Conservation (phyloP, 805 yeast genomes). For the Kuraishia borneana region DNA sequence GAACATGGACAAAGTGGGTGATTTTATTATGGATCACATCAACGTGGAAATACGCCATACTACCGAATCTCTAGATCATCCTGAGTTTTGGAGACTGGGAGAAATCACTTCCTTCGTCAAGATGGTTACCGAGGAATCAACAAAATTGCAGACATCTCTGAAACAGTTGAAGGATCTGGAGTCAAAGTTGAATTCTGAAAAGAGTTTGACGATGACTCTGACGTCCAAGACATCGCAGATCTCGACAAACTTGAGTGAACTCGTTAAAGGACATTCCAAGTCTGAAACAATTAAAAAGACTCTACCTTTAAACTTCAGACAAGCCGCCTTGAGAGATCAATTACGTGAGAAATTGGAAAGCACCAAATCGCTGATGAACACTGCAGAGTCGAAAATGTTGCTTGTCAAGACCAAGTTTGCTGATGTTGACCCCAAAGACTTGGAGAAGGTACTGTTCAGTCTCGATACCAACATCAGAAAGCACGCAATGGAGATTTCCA, state of each 20-base stretch:
- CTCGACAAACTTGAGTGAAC: too few relatives aligned
- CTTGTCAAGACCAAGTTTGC: conserved; percentile 15
- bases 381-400: conserved; percentile 14
- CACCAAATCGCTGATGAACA: conserved; percentile 7
- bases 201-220: background rate
- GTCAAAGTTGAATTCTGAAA: background rate
- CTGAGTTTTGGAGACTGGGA: conserved; percentile 17
- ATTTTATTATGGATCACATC: conserved; percentile 14
- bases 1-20: conserved; percentile 10
- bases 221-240: background rate
- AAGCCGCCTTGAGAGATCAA: conserved; percentile 7
- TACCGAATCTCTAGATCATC: conserved; percentile 10
- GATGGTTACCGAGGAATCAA: too few relatives aligned
- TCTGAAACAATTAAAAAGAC: background rate
- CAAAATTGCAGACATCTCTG: too few relatives aligned
- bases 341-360: conserved; percentile 7
- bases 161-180: background rate
- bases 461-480: conserved; percentile 13
- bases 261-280: too few relatives aligned
- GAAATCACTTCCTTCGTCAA: conserved; percentile 16
- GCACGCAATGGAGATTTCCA: conserved; percentile 8
- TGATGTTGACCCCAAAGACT: conserved; percentile 16
- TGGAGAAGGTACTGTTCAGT: conserved; percentile 16
- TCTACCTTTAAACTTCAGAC: conserved; percentile 11
- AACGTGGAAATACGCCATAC: conserved; percentile 10